Evolutionary conservation across 2,329 filamentous ascomycete genomes (phyloP), one percentile per base, ranked within the genome.

Genomic region (Plectosphaerella sp.): DNA sequence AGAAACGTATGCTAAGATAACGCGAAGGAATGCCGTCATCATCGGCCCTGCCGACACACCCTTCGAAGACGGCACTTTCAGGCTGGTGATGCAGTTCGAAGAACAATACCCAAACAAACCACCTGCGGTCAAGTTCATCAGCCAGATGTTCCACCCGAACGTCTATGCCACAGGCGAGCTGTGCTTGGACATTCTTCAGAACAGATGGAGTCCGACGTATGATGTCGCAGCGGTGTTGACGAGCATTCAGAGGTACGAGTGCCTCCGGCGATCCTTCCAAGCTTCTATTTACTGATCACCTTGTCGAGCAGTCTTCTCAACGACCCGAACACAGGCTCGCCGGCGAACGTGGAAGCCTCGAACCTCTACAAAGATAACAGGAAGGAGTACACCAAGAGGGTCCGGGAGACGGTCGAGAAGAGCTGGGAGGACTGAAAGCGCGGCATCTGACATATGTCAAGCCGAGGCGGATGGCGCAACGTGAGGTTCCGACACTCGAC

Each of bases 91-190:
- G 93, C 91, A 97, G 67, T 99, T 99, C 62, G 94, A 97, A 68
- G 94, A 99, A 71, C 92, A 96, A 65, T 99, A 99, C 64, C 94
- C 94, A 28, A 99, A 97, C 75, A 97, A 97, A 70, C 94, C 94
- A 5, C 94, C 94, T 0, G 89, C 91, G 35, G 94, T 97, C 73
- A 97, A 97, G 68, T 99, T 99, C 70, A 96, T 99, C 69, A 96
- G 90, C 71, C 86, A 94, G 69, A 99, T 99, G 94, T 99, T 99
- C 72, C 94, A 99, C 64, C 94, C 94, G 16, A 99, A 99, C 66
- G 94, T 99, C 52, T 99, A 99, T 68, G 92, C 89, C 50, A 97
- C 92, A 0, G 94, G 94, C 56, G 94, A 99, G 75, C 80, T 99
- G 48, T 99, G 94, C 67, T 75, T 99, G 59, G 94, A 99, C 67